Base-by-base conservation (phyloP, 2,329 filamentous ascomycete genomes). In the Coleophoma eucalyptorum region DNA sequence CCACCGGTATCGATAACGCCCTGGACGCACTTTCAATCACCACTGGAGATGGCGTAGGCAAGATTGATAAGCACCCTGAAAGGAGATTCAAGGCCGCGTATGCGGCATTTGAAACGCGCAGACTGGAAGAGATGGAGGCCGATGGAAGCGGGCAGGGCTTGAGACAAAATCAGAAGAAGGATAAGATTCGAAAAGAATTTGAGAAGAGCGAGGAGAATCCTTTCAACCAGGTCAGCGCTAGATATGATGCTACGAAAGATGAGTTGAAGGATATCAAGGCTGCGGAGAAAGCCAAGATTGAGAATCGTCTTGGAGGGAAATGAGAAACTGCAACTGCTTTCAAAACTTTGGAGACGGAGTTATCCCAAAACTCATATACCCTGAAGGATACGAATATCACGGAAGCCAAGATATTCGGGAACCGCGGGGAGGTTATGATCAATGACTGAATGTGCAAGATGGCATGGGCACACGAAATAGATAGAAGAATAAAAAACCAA, bases 201-300 rank as follows among this genome's bases (percentile, higher is more conserved):
- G 88, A 96, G 70, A 95, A 90, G 77, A 89, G 88, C 64, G 86
- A 89, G 1, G 93, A 97, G 62, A 99, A 99, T 69, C 94, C 94
- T 13, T 94, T 96, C 73, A 96, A 96, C 72, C 90, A 96, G 73
- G 84, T 86, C 15, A 82, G 76, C 47, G 89, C 84, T 2, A 69
- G 76, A 3, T 95, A 90, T 71, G 89, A 99, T 69, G 82, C 89
- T 49, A 81, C 79, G 19, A 87, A 82, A 70, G 89, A 90, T 4
- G 93, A 99, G 62, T 63, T 96, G 42, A 76, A 76, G 45, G 77
- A 81, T 45, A 72, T 92, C 52, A 81, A 76, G 65, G 74, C 83
- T 40, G 69, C 77, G 50, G 89, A 96, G 74, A 85, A 78, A 72
- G 66, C 70, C 59, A 91, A 87, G 78, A 84, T 89, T 56, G 92